Evolutionary conservation across 805 yeast genomes (phyloP), one percentile per base, ranked within the genome.

Genomic region (Torulaspora delbrueckii): DNA sequence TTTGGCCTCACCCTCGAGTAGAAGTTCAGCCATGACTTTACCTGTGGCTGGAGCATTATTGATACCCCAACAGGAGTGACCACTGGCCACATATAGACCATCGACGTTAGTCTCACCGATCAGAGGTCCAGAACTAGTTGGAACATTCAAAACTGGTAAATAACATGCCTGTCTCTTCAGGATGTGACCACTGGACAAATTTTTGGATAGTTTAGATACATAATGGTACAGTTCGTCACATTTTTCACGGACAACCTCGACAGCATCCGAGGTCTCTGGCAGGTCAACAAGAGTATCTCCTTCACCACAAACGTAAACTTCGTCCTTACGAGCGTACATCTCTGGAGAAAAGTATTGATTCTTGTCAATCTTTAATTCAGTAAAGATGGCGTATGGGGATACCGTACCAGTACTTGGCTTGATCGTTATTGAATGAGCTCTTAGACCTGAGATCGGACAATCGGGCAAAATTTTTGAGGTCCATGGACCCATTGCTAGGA

Each of bases 61-160:
- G 52, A 91, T 93, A 18, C 99, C 99, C 99, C 99, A 91, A 68
- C 98, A 93, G 12, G 96, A 85, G 66, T 91, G 99, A 0, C 98
- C 99, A 12, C 91, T 79, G 2, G 96, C 96, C 45, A 91, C 65
- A 56, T 71, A 85, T 50, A 91, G 70, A 49, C 82, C 81, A 18
- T 77, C 79, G 6, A 90, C 95, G 58, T 89, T 89, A 0, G 98
- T 91, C 57, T 86, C 91, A 37, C 99, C 99, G 55, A 91, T 82
- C 43, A 93, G 71, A 0, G 99, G 99, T 5, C 99, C 99, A 1
- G 91, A 79, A 32, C 87, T 79, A 4, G 95, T 84, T 1, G 97
- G 95, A 7, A 89, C 91, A 62, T 91, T 96, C 42, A 91, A 75
- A 4, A 91, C 96, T 0, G 99, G 99, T 58, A 91, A 73, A 65